Base-by-base conservation (phyloP, 495 filamentous ascomycete genomes). In the Podospora comata region DNA sequence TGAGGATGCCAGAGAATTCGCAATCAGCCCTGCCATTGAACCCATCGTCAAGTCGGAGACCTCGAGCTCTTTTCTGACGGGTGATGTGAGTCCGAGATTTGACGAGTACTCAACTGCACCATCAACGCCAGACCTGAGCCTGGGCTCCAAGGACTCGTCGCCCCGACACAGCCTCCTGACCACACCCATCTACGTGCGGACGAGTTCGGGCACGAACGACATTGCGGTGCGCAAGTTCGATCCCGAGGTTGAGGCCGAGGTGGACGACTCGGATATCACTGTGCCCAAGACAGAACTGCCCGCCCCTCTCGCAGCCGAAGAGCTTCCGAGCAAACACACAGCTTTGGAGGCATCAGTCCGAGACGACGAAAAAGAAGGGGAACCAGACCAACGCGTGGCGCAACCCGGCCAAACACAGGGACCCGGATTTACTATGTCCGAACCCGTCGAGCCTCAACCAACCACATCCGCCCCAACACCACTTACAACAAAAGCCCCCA, bases 71-170 rank as follows among this genome's bases (percentile, higher is more conserved):
- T 58, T 58, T n/a, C 34, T 71, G 64, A 26, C 48, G 9, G 48
- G 61, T 6, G 16, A 53, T 5, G 30, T 3, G 7, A 71, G 53
- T 56, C 72, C 73, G 44, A 64, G 60, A 28, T 70, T 76, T 11
- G 70, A 75, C 15, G 69, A 70, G 16, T 72, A 75, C 67, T 77
- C 77, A 28, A 77, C 75, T 27, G 72, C 77, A 54, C 79, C 79
- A 11, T 78, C 79, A 9, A 80, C 80, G 19, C 80, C 80, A 20
- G 79, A 69, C 6, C 56, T 82, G 13, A 76, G 75, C 65, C 72
- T 68, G 20, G 78, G 80, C 27, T 68, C 64, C 19, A 20, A 5
- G 7, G 75, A 72, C 11, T 76, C 79, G 3, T 82, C 80, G 32
- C 78, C 77, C 20, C 72, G 73, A 19, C 72, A 77, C 65, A 82